Evolutionary conservation across 106 monocot species (phyloP).

Genomic region (Ottelia alismoides): DNA sequence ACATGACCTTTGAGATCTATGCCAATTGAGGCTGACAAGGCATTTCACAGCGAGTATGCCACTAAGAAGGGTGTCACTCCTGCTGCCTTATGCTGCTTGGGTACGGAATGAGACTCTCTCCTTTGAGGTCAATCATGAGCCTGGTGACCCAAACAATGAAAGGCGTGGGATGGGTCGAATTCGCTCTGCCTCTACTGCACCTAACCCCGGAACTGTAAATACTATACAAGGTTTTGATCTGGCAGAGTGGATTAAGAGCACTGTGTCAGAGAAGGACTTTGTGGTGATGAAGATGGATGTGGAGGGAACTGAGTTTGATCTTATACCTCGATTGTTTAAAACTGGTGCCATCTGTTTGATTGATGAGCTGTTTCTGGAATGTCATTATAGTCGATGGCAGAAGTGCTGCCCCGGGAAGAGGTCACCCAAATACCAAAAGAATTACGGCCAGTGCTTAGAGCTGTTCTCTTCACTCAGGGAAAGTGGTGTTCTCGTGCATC

Average conservation of each 20-base stretch:
- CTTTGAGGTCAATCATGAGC: conserved; percentile 50
- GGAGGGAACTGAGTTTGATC: conserved; percentile 81
- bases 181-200: conserved; percentile 4
- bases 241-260: conserved; percentile 64
- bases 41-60: conserved; percentile 54
- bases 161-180: conserved; percentile 70
- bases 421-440: conserved; percentile 63
- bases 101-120: conserved; percentile 61
- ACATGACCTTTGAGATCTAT: conserved; percentile 58
- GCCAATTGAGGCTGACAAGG: conserved; percentile 66
- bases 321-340: conserved; percentile 57
- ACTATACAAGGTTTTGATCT: conserved; percentile 56
- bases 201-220: conserved; percentile 12
- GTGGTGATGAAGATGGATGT: conserved; percentile 96
- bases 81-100: conserved; percentile 81
- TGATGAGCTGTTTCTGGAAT: conserved; percentile 84
- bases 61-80: conserved; percentile 39
- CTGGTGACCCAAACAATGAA: conserved; percentile 29
- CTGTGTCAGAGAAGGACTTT: conserved; percentile 48
- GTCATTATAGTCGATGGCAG: conserved; percentile 91
- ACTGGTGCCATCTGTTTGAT: conserved; percentile 74
- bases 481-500: conserved; percentile 80
- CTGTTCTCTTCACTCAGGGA: conserved; percentile 46
- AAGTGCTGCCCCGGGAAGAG: conserved; percentile 75
- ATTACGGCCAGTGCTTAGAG: conserved; percentile 59